phyloP scores from a whole-genome alignment of 1,139 yeast genomes.

The Entelexis sorbosivorans region DNA sequence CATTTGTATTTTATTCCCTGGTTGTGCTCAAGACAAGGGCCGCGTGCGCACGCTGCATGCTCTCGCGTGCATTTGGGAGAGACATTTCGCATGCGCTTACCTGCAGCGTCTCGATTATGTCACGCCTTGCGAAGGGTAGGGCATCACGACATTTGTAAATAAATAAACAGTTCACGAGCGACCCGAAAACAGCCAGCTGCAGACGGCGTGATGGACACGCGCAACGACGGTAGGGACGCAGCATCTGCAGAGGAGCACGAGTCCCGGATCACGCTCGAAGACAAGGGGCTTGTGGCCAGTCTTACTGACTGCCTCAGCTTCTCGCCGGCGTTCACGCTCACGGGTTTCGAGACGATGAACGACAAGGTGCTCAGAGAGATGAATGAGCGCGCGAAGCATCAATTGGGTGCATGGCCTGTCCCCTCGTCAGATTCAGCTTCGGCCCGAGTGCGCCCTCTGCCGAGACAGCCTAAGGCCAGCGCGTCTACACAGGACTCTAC shows the following conservation, averaged over 20 bases:
- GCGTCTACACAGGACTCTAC: too few species aligned
- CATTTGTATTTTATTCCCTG: too few species aligned
- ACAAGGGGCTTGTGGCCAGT: background rate
- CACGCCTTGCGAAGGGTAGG: background rate
- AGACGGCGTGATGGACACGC: background rate
- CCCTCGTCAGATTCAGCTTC: background rate
- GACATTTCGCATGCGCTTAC: background rate
- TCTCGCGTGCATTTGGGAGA: background rate
- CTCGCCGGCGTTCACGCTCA: slow-evolving; percentile 26
- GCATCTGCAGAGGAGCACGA: background rate
- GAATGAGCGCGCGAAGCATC: slow-evolving; percentile 29
- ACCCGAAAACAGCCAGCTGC: background rate
- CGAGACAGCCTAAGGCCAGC: too few species aligned
- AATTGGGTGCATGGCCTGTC: slow-evolving; percentile 1
- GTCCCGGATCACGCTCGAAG: background rate
- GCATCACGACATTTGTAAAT: background rate
- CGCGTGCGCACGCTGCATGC: too few species aligned
- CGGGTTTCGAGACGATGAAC: slow-evolving; percentile 30
- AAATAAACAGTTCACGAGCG: background rate
- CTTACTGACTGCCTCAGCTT: slow-evolving; percentile 13
- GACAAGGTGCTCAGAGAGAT: slow-evolving; percentile 30
- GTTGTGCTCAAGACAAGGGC: too few species aligned
- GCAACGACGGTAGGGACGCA: background rate
- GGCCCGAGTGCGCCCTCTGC: background rate
- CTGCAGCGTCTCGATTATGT: background rate